Percentiles rank a stretch among this genome's conserved stretches.
Evolutionary conservation across 345 rosid species (phyloP).

Genomic region (Citrus australasica): DNA sequence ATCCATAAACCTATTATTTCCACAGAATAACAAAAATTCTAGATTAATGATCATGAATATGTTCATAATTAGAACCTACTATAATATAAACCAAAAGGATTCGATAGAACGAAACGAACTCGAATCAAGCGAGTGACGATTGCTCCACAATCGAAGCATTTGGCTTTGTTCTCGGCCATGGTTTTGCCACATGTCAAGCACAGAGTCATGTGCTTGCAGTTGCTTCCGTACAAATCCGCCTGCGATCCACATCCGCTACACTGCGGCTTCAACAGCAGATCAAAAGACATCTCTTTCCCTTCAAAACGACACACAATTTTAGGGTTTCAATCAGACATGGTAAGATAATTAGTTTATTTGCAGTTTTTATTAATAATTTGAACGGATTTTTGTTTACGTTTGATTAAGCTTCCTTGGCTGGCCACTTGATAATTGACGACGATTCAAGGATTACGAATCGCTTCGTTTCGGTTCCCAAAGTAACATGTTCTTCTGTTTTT

Average conservation of each 20-base stretch:
- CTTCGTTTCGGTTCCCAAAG: background rate
- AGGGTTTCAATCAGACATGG: background rate
- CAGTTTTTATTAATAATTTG: background rate
- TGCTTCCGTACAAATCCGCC: slow-evolving; percentile 78
- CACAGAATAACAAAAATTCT: background rate
- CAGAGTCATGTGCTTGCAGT: slow-evolving; percentile 92
- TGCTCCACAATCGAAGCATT: slow-evolving; percentile 81
- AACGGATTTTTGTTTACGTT: background rate
- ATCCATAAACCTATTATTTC: background rate
- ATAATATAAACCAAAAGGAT: background rate
- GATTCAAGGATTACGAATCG: background rate
- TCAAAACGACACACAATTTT: background rate
- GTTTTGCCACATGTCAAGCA: slow-evolving; percentile 84
- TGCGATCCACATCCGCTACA: slow-evolving; percentile 76
- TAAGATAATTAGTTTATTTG: background rate
- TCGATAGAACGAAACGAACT: slow-evolving; percentile 29
- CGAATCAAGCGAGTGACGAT: slow-evolving; percentile 75
- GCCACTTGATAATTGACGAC: background rate
- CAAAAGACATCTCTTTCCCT: slow-evolving; percentile 51
- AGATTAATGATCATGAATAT: background rate
- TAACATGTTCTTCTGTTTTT: no score
- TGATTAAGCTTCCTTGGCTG: background rate
- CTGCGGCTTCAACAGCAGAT: slow-evolving; percentile 66
- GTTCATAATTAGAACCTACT: background rate
- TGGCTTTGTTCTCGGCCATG: slow-evolving; percentile 77